Base-by-base conservation (phyloP, 306 rosid species). In the Sophora flavescens region DNA sequence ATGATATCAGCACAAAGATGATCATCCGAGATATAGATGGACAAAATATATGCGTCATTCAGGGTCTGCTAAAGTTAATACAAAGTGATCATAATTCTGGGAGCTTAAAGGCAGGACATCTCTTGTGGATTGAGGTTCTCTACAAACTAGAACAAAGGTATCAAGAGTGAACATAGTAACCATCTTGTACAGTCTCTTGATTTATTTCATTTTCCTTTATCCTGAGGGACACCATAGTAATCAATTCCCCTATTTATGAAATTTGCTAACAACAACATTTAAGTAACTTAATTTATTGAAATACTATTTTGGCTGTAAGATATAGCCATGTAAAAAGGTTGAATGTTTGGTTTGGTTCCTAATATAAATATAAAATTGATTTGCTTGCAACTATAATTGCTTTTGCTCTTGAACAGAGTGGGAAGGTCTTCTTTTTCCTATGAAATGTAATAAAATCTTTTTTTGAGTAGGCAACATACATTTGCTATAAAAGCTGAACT, bases 21-120 rank as follows among this genome's bases (percentile, higher is more conserved):
- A 67, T 68, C 73, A 30, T 48, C 51, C 74, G 48, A 15, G 28
- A 6, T 6, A 52, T 52, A 17, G 58, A 52, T 52, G 28, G 3
- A 52, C 11, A 52, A 8, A 52, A 16, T 22, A 6, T 52, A 17
- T 16, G 28, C 3, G 3, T 52, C 54, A 48, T 9, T 52, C 28
- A 15, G 10, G 11, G 58, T 52, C 28, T 16, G 10, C 10, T 17
- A 52, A 52, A 8, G 56, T 15, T 14, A 15, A 15, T 14, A 15
- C 18, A 15, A 52, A 16, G 58, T 5, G 32, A 15, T 28, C 33
- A 22, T 68, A 13, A 68, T 8, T 15, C 30, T 35, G 16, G 62
- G 22, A 32, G 62, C 38, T 30, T 5, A 18, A 48, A 15, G 9
- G 48, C 45, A 48, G 30, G 28, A 68, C 32, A 7, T 16, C 4